Evolutionary conservation across 2,329 filamentous ascomycete genomes (phyloP), one percentile per base, ranked within the genome.

Genomic region (Aspergillus phoenicis): DNA sequence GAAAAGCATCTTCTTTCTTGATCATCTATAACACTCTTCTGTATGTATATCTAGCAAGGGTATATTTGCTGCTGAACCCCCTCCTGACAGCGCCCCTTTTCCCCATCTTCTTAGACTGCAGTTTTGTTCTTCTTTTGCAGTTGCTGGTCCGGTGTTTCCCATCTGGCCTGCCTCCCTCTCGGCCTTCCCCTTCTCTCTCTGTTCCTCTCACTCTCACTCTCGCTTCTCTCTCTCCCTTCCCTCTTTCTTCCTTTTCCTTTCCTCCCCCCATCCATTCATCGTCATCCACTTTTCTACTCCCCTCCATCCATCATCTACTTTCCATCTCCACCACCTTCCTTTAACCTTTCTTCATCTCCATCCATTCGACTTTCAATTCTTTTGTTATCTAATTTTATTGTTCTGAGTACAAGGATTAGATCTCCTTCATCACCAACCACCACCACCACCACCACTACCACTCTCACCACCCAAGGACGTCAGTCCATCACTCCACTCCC

Each of bases 81-180:
- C 39, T 8, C 13, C n/a, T 26, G 22, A 8, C 39, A n/a, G 15
- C 52, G 28, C 10, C 38, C 36, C 41, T 10, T 43, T 24, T 17
- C 33, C 30, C 33, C 20, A 20, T 5, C 15, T 8, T 8, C 2
- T 6, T 20, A 13, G 4, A 13, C n/a, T 38, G 17, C 11, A n/a
- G 7, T 53, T 51, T 61, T 24, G 24, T 57, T 33, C 22, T 45
- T 20, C 55, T 28, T 58, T 28, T 51, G 43, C 28, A 15, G 11
- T 54, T 48, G 30, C 22, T 64, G 64, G 68, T 41, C 66, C 60
- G 63, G 64, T 63, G 56, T 59, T 62, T 61, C 67, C 66, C 64
- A 59, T 48, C 67, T 62, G 59, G 60, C 60, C 54, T 59, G 56
- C 63, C 58, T 58, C 59, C 59, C 49, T 55, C 62, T 58, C 62